Evolutionary conservation across 306 rosid genomes (phyloP).

Genomic region (Castanopsis chinensis): DNA sequence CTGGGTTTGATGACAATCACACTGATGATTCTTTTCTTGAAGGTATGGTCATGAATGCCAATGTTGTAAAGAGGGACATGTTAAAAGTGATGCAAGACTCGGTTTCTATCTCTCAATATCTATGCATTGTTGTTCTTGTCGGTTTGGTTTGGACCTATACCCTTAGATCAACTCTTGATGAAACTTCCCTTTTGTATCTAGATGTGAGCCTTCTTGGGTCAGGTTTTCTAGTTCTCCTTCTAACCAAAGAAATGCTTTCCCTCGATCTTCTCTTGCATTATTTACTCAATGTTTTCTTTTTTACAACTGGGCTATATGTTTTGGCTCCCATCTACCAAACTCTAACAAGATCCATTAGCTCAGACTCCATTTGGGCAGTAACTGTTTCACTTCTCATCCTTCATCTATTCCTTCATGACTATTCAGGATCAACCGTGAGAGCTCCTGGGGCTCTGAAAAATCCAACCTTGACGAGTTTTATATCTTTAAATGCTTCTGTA

Average conservation of each 20-base stretch:
- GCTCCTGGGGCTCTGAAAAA: too few species aligned
- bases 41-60: slow-evolving; percentile 91
- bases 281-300: slow-evolving; percentile 47
- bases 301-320: slow-evolving; percentile 59
- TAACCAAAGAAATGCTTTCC: slow-evolving; percentile 81
- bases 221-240: slow-evolving; percentile 64
- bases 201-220: slow-evolving; percentile 69
- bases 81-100: slow-evolving; percentile 82
- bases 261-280: slow-evolving; percentile 60
- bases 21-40: slow-evolving; percentile 83
- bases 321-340: slow-evolving; percentile 90
- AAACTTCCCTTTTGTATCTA: slow-evolving; percentile 61
- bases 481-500: too few species aligned
- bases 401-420: slow-evolving; percentile 86
- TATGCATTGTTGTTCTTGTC: slow-evolving; percentile 77
- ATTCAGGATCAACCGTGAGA: slow-evolving; percentile 76
- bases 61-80: slow-evolving; percentile 75
- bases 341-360: slow-evolving; percentile 87
- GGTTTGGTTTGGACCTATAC: slow-evolving; percentile 83
- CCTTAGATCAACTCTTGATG: slow-evolving; percentile 60
- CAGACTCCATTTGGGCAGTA: slow-evolving; percentile 85
- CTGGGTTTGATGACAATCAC: slow-evolving; percentile 81
- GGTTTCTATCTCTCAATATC: slow-evolving; percentile 79
- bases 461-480: too few species aligned
- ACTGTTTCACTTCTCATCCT: slow-evolving; percentile 65